phyloP scores from a whole-genome alignment of 768 basidiomycete genomes.

The Boletus sp. region DNA sequence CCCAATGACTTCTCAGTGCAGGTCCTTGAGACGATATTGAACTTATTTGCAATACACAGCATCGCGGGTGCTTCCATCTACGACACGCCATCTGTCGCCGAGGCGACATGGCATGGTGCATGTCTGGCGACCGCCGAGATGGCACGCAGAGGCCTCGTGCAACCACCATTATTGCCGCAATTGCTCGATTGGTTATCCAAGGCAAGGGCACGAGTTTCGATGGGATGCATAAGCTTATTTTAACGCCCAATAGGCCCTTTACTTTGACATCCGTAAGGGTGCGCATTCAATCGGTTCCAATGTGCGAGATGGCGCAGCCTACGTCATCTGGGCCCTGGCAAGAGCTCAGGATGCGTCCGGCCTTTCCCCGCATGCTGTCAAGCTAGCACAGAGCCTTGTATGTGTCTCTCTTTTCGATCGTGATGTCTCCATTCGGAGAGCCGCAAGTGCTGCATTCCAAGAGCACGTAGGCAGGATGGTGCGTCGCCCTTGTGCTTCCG shows the following conservation, averaged over 20 bases:
- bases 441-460: conserved; percentile 97
- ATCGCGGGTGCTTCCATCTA: conserved; percentile 60
- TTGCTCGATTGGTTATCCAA: conserved; percentile 80
- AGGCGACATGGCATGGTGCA: conserved; percentile 93
- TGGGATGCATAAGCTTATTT: conserved; percentile 11
- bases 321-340: conserved; percentile 93
- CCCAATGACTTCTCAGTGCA: conserved; percentile 74
- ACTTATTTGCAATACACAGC: conserved; percentile 75
- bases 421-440: conserved; percentile 91
- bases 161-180: conserved; percentile 52
- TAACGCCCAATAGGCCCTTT: conserved; percentile 62
- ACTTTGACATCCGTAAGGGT: conserved; percentile 89
- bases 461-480: conserved; percentile 95
- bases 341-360: conserved; percentile 63
- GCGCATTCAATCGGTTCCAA: conserved; percentile 92
- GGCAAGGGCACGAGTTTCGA: conserved; percentile 39
- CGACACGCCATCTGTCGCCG: conserved; percentile 74
- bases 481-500: conserved; percentile 27
- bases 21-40: conserved; percentile 77
- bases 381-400: conserved; percentile 70
- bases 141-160: conserved; percentile 76
- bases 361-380: conserved; percentile 58
- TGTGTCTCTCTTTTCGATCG: conserved; percentile 86
- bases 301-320: conserved; percentile 92
- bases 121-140: conserved; percentile 92